phyloP scores from a whole-genome alignment of 1,284 basidiomycete species.

The Tetrapyrgos nigripes region DNA sequence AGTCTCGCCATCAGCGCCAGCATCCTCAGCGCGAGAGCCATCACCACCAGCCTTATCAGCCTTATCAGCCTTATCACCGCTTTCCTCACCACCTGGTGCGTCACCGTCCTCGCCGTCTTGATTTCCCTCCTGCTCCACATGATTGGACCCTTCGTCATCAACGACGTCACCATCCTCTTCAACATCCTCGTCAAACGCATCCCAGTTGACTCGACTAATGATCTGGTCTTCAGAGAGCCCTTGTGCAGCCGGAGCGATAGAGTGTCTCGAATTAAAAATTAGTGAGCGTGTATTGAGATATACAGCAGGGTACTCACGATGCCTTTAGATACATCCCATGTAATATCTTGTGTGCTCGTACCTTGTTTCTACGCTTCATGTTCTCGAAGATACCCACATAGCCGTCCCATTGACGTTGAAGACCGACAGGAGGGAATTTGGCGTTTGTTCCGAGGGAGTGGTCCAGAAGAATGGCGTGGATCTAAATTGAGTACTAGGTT shows the following conservation, averaged over 20 bases:
- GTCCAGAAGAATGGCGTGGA: conserved; percentile 7
- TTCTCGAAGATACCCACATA: not conserved
- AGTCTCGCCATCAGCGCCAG: too few relatives aligned
- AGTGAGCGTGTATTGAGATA: not conserved
- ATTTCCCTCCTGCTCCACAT: not conserved
- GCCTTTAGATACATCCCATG: conserved; percentile 1
- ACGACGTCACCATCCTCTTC: not conserved
- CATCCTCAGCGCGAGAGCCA: too few relatives aligned
- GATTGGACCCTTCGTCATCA: not conserved
- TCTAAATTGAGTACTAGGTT: not conserved
- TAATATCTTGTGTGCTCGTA: not conserved
- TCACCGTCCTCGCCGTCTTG: too few relatives aligned
- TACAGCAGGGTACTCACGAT: not conserved
- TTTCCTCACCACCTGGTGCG: too few relatives aligned
- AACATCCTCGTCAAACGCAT: not conserved
- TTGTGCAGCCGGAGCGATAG: conserved; percentile 1
- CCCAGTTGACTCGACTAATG: not conserved
- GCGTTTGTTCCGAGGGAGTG: not conserved
- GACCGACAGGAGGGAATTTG: not conserved
- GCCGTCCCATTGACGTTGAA: not conserved
- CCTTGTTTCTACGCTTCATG: not conserved
- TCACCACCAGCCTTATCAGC: too few relatives aligned
- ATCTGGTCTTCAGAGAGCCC: conserved; percentile 2
- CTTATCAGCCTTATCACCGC: too few relatives aligned
- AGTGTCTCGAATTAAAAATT: not conserved